Evolutionary conservation across 2,329 filamentous ascomycete species (phyloP).

Genomic region (Pseudogymnoascus sp.): DNA sequence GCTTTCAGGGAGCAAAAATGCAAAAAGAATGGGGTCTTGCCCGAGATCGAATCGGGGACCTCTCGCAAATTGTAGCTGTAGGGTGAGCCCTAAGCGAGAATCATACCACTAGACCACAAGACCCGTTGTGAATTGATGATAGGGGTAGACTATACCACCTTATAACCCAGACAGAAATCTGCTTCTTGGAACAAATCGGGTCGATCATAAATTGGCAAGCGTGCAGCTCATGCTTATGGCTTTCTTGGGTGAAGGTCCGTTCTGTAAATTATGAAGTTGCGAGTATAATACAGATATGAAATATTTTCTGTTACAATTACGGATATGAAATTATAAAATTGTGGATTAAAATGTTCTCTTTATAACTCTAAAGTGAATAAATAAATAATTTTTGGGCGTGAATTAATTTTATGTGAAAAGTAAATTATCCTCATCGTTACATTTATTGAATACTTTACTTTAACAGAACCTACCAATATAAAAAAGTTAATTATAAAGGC

Average conservation of each 20-base stretch:
- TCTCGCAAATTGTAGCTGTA: conserved; percentile 9
- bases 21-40: conserved; percentile 6
- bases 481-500: background rate
- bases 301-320: background rate
- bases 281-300: background rate
- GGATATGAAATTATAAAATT: background rate
- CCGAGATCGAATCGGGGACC: conserved; percentile 9
- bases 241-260: background rate
- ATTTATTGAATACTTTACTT: too few species aligned
- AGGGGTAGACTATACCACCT: background rate
- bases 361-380: background rate
- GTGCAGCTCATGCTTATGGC: background rate
- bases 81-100: conserved; percentile 9
- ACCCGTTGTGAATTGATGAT: background rate
- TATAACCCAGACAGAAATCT: too few species aligned
- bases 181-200: too few species aligned
- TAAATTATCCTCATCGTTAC: background rate
- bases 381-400: background rate
- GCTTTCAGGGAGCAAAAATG: background rate
- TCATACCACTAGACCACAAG: conserved; percentile 9
- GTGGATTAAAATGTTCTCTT: background rate
- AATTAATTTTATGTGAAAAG: background rate
- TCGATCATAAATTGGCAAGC: background rate
- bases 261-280: background rate
- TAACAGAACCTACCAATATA: background rate